Evolutionary conservation across 176 grass and related monocot genomes (phyloP), one percentile per base, ranked within the genome.

Genomic region (Bonia amplexicaulis): DNA sequence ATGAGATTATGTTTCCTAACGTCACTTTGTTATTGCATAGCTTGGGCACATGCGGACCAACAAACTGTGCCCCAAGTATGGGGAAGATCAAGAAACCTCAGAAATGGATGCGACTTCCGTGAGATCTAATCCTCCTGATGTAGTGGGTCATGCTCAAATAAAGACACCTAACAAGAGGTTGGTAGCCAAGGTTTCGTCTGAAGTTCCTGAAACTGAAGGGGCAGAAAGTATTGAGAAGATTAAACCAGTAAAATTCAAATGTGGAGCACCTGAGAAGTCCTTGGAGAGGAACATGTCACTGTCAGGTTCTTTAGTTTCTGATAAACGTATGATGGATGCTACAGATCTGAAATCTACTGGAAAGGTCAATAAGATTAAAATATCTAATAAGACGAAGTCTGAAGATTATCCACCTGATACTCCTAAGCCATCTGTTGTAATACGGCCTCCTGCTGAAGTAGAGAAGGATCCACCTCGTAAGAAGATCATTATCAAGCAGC

Each of bases 1-100:
- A 47, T 29, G 16, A 39, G 33, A 63, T 78, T 74, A 22, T 31
- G 20, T 74, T 83, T 66, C 44, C 25, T 71, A 22, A 75, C 27
- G n/a, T 85, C 64, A 55, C 51, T 77, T 63, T 77, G 52, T 60
- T 85, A 26, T 48, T 85, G 52, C 48, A 76, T 86, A 98, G 96
- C 83, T 94, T 80, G 96, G 96, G 25, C 96, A 98, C 82, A 98
- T 98, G 96, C 79, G 96, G 35, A 98, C 93, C 82, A 98, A 98
- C 84, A 98, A 98, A 86, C 86, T 92, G 51, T 98, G 96, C 86
- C 88, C 96, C 22, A 96, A 96, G 67, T 96, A 98, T 79, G 78
- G 96, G 66, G 91, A 98, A 80, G 96, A 95, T 76, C 84, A 78
- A 76, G 91, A 96, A 84, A 66, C 80, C 47, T 87, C 80, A 85